phyloP scores from a whole-genome alignment of 805 yeast species.

The Pichia nakasei region DNA sequence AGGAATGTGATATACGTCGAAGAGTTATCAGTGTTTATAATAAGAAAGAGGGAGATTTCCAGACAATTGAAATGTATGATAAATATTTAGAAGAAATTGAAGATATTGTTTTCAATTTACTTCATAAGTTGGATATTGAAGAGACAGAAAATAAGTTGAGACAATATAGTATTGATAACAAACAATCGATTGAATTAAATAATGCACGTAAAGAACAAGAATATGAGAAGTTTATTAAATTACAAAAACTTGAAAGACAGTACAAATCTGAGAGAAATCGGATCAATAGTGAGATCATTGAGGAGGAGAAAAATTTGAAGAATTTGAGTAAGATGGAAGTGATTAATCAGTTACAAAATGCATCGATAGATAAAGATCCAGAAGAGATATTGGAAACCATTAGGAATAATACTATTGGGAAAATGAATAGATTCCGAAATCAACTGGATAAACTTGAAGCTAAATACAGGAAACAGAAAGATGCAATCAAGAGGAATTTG shows the following conservation, averaged over 20 bases:
- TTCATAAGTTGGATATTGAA: conserved; percentile 60
- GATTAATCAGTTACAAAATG: conserved; percentile 38
- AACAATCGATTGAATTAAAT: conserved; percentile 66
- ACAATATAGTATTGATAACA: conserved; percentile 66
- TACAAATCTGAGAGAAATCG: conserved; percentile 59
- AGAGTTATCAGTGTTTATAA: conserved; percentile 72
- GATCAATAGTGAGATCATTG: conserved; percentile 48
- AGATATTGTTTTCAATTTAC: conserved; percentile 66
- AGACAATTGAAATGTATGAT: conserved; percentile 51
- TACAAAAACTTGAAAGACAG: conserved; percentile 65
- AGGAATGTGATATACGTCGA: conserved; percentile 85
- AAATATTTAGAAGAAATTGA: conserved; percentile 79
- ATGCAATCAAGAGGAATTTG: conserved; percentile 18
- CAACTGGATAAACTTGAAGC: conserved; percentile 37
- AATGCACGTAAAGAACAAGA: conserved; percentile 67
- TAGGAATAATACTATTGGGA: conserved; percentile 45
- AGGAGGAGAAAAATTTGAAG: conserved; percentile 39
- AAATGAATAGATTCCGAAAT: conserved; percentile 56
- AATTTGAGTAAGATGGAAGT: conserved; percentile 45
- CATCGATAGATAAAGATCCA: conserved; percentile 27
- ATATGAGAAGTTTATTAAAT: conserved; percentile 48
- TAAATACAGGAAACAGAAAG: conserved; percentile 22
- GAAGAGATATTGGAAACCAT: conserved; percentile 44
- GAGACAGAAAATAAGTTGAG: conserved; percentile 56
- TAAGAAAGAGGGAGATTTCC: conserved; percentile 69